These are phyloP conservation scores for Gynostemma pentaphyllum DNA, from an alignment of 306 rosid species.

Conservation along the genomic window DNA sequence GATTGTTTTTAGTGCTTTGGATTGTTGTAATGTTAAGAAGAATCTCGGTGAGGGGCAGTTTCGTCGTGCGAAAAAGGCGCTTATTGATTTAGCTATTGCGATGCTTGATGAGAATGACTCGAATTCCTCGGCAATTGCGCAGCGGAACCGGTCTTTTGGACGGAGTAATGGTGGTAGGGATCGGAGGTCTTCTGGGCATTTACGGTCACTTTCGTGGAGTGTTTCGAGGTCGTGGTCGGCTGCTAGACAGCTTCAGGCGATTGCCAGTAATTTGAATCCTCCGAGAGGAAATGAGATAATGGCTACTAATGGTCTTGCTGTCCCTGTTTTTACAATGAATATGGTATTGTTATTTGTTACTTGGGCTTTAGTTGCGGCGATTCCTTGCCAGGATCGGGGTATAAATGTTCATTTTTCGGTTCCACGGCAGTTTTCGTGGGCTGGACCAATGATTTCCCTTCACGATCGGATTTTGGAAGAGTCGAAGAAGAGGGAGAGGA, in stretches of 20 bases:
- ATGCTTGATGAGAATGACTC: slow-evolving; percentile 80
- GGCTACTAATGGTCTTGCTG: slow-evolving; percentile 54
- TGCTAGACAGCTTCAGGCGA: slow-evolving; percentile 74
- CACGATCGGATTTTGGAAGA: slow-evolving; percentile 69
- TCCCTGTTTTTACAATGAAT: slow-evolving; percentile 62
- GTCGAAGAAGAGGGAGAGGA: slow-evolving; percentile 68
- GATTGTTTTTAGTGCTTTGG: slow-evolving; percentile 62
- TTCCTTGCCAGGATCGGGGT: slow-evolving; percentile 89
- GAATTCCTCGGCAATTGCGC: slow-evolving; percentile 17
- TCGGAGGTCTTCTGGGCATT: slow-evolving; percentile 38
- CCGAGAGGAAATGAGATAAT: slow-evolving; percentile 62
- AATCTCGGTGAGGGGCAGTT: slow-evolving; percentile 65
- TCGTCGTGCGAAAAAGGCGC: slow-evolving; percentile 76
- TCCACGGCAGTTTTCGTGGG: slow-evolving; percentile 63
- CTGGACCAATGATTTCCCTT: slow-evolving; percentile 36
- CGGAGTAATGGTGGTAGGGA: slow-evolving; percentile 21
- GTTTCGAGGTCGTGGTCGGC: slow-evolving; percentile 90
- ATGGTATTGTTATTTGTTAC: slow-evolving; percentile 56
- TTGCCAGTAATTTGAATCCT: slow-evolving; percentile 53
- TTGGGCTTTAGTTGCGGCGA: slow-evolving; percentile 80
- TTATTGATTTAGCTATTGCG: slow-evolving; percentile 51
- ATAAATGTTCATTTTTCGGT: slow-evolving; percentile 53
- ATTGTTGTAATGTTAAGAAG: slow-evolving; percentile 34
- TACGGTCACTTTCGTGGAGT: slow-evolving; percentile 96
- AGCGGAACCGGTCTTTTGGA: slow-evolving; percentile 80